Evolutionary conservation across 495 filamentous ascomycete genomes (phyloP), one percentile per base, ranked within the genome.

Genomic region (Chaetomium fimeti): DNA sequence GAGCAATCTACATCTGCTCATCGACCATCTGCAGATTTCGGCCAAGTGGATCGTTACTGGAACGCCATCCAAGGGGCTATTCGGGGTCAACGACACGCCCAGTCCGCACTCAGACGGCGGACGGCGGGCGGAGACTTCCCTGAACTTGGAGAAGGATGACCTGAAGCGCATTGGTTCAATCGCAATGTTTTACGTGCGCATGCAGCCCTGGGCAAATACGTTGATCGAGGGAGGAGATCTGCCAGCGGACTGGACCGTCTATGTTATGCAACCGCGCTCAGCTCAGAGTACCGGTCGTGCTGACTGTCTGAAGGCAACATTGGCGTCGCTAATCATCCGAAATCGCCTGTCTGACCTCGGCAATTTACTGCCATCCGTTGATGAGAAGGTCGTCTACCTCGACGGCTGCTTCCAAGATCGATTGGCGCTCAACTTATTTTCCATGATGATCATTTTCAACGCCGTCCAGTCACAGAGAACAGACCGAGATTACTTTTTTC

Each of bases 1-100:
- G 61, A 88, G 84, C 18, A 88, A 89, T 52, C 80, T 92, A 43
- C 83, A 88, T 43, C 79, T 83, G 32, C 82, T 91, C 11, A 77
- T 93, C 0, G 83, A 89, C 24, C 80, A 83, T 54, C 79, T 98
- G 7, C 81, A 84, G 36, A 82, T 91, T 25, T 85, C 91, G 40
- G 83, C 90, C 13, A 85, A 89, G 24, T 98, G 93, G 93, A 84
- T 97, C 18, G 90, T 97, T 4, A 94, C 91, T 2, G 93, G 93
- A 59, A 98, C 93, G 0, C 93, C 93, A 16, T 90, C 92, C 12
- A 87, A 84, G 63, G 88, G 91, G 47, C 80, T 98, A 1, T 87
- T 90, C 47, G 91, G 92, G 2, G 82, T 95, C 0, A 69, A 75
- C 13, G 64, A 69, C 13, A 52, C 28, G 12, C 24, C 66, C 2